phyloP scores from a whole-genome alignment of 305 asterid species.

The Rubia tinctorum region DNA sequence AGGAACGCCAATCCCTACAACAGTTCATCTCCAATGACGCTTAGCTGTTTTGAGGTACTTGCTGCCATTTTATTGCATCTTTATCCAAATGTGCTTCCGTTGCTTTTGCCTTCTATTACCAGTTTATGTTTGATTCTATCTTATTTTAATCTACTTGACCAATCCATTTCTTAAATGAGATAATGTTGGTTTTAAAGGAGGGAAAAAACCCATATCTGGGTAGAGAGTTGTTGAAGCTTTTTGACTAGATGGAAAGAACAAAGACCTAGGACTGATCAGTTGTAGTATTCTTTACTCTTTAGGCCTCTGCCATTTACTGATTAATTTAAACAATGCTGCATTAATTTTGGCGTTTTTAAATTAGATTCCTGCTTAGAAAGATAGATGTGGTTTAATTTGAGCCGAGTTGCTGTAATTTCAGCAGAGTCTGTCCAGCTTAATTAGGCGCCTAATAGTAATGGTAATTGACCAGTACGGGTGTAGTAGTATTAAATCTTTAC shows the following conservation, averaged over 20 bases:
- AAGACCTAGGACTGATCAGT: not conserved
- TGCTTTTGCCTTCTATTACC: not conserved
- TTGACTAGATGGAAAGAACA: not conserved
- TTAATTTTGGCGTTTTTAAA: not conserved
- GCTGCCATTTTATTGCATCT: constrained; percentile 6
- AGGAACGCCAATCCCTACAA: constrained; percentile 31
- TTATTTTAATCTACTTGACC: not conserved
- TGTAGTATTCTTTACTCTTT: not conserved
- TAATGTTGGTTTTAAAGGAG: not conserved
- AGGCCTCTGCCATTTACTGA: not conserved
- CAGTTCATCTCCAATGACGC: constrained; percentile 22
- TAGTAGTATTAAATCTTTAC: constrained; percentile 17
- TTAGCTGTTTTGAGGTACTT: constrained; percentile 19
- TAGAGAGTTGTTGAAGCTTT: not conserved
- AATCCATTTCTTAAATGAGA: not conserved
- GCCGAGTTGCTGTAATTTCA: not conserved
- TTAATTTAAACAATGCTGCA: not conserved
- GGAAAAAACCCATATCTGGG: too few species aligned
- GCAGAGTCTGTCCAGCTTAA: constrained; percentile 26
- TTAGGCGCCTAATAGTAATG: constrained; percentile 17
- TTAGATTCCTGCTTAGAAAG: not conserved
- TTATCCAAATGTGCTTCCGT: not conserved
- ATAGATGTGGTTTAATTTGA: not conserved
- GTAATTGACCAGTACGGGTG: constrained; percentile 6
- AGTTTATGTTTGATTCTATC: not conserved